Evolutionary conservation across 2,329 filamentous ascomycete species (phyloP).

Genomic region (Hymenoscyphus linearis): DNA sequence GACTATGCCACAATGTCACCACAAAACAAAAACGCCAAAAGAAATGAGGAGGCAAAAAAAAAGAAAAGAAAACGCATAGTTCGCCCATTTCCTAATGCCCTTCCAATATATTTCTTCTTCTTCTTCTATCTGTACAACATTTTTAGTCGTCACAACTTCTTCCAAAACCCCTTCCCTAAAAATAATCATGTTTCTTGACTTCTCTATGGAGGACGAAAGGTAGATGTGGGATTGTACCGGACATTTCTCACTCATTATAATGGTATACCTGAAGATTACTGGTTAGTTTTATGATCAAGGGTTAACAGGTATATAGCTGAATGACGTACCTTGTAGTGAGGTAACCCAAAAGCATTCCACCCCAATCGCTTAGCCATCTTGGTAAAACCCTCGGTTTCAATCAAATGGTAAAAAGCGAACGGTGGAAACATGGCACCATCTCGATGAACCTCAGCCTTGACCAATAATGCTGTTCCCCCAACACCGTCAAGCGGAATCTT

Average conservation of each 20-base stretch:
- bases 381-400: slow-evolving; percentile 96
- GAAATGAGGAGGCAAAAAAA: slow-evolving; percentile 5
- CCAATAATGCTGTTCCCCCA: slow-evolving; percentile 84
- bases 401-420: slow-evolving; percentile 92
- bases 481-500: slow-evolving; percentile 85
- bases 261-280: slow-evolving; percentile 24
- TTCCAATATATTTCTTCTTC: slow-evolving; percentile 2
- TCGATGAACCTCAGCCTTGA: slow-evolving; percentile 94
- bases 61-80: not conserved
- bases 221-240: slow-evolving; percentile 23
- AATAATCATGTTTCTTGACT: not conserved
- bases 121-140: slow-evolving; percentile 10
- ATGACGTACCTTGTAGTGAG: slow-evolving; percentile 80
- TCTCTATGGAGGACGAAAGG: slow-evolving; percentile 14
- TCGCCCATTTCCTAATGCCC: not conserved
- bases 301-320: not conserved
- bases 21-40: not conserved
- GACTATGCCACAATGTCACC: slow-evolving; percentile 20
- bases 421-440: slow-evolving; percentile 98
- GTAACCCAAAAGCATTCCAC: slow-evolving; percentile 81
- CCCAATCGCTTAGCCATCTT: slow-evolving; percentile 91
- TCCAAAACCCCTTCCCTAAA: not conserved
- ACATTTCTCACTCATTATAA: slow-evolving; percentile 26
- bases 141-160: slow-evolving; percentile 2
- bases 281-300: not conserved